Evolutionary conservation across 1,284 basidiomycete genomes (phyloP).

Genomic region (Ustilago loliicola): DNA sequence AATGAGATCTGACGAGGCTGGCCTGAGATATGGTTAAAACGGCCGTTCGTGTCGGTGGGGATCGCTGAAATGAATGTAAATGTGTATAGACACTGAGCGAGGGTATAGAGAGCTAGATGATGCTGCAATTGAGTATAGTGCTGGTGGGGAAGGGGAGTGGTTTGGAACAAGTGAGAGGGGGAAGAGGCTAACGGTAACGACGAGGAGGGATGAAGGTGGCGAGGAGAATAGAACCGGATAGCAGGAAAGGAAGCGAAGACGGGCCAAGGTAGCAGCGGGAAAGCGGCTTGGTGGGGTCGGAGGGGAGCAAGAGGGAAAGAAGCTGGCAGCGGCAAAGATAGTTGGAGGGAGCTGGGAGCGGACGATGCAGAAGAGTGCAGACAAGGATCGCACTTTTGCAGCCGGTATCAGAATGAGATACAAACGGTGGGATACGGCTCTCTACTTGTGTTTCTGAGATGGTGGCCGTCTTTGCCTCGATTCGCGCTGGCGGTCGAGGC

Average conservation of each 20-base stretch:
- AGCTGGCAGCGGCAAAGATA: background rate
- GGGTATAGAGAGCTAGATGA: background rate
- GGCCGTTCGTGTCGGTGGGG: background rate
- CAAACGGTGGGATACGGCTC: background rate
- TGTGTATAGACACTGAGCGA: background rate
- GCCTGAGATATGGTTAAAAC: background rate
- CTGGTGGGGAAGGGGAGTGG: background rate
- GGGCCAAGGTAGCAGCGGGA: background rate
- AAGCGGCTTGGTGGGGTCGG: background rate
- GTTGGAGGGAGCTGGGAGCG: conserved; percentile 6
- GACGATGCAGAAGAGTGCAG: conserved; percentile 11
- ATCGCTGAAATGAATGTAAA: background rate
- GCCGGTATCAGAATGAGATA: conserved; percentile 3
- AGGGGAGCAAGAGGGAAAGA: background rate
- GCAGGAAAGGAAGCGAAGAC: background rate
- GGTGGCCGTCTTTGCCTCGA: background rate
- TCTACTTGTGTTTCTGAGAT: background rate
- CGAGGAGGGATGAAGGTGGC: conserved; percentile 5
- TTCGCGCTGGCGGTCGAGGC: conserved; percentile 13
- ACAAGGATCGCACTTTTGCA: conserved; percentile 9
- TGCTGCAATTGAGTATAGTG: background rate
- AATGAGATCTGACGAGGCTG: background rate
- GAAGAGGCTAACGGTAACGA: background rate
- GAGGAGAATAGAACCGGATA: background rate
- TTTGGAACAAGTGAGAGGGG: conserved; percentile 1